These are phyloP conservation scores for Leptomonas seymouri DNA, from an alignment of 208 protist species.

Conservation along the genomic window DNA sequence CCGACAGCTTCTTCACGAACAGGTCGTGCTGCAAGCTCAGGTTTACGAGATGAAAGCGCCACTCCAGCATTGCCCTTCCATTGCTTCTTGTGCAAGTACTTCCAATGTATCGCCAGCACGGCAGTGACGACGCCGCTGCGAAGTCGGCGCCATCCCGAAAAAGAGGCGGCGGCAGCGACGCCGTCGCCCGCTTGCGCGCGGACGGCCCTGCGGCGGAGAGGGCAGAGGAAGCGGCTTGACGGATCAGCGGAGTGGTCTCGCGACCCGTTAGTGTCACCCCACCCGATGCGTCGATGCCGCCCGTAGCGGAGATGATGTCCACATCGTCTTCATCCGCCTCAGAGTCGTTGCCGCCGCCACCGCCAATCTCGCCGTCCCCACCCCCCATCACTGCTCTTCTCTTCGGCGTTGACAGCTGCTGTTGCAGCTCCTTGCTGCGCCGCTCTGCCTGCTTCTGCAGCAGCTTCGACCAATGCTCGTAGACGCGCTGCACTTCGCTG, in stretches of 20 bases:
- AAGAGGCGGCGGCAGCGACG: constrained; percentile 12
- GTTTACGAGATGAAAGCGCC: constrained; percentile 19
- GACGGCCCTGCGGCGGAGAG: not conserved
- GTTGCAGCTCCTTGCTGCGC: constrained; percentile 13
- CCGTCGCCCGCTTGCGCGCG: not conserved
- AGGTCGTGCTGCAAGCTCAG: constrained; percentile 15
- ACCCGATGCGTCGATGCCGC: not conserved
- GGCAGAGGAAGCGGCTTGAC: not conserved
- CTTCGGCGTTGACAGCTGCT: not conserved
- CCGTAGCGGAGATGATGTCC: not conserved
- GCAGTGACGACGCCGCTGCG: constrained; percentile 8
- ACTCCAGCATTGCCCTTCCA: not conserved
- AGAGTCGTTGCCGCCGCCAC: constrained; percentile 4
- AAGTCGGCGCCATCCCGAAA: constrained; percentile 20
- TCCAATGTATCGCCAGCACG: constrained; percentile 7
- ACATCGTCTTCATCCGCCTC: constrained; percentile 3
- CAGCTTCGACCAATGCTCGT: constrained; percentile 23
- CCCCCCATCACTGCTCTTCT: not conserved
- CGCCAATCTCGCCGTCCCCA: not conserved
- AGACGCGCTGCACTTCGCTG: constrained; percentile 14
- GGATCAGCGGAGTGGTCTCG: not conserved
- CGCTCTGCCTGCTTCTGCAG: constrained; percentile 16
- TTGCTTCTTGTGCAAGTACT: not conserved
- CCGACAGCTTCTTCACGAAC: constrained; percentile 12
- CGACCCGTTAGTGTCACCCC: not conserved